A percentile compares a stretch with the other conserved stretches of the same genome.
Evolutionary conservation across 2,329 filamentous ascomycete genomes (phyloP).

Genomic region (Tympanopsis confertula): DNA sequence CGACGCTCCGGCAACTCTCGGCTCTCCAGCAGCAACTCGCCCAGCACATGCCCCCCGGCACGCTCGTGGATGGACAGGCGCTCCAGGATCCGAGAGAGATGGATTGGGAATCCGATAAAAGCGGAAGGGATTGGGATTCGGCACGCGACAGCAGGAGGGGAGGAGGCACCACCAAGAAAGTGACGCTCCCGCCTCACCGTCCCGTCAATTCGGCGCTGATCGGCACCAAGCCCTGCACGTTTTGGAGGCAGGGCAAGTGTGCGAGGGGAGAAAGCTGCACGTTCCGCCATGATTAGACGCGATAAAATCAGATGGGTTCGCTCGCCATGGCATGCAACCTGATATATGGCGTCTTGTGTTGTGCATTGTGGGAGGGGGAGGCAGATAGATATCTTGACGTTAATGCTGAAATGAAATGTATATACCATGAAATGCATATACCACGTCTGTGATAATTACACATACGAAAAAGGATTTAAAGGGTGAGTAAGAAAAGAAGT

Average conservation of each 20-base stretch:
- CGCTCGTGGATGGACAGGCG: too few species aligned
- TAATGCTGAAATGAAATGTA: too few species aligned
- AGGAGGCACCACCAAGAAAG: constrained; percentile 5
- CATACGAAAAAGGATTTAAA: too few species aligned
- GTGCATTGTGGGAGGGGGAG: too few species aligned
- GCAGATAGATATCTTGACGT: too few species aligned
- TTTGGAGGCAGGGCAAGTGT: constrained; percentile 61
- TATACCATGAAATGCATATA: too few species aligned
- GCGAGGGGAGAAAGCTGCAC: constrained; percentile 65
- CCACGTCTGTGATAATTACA: too few species aligned
- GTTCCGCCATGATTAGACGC: constrained; percentile 55
- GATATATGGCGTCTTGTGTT: too few species aligned
- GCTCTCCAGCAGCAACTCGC: background rate
- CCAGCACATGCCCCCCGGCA: too few species aligned
- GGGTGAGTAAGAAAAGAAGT: too few species aligned
- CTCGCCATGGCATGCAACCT: too few species aligned
- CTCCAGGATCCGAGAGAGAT: background rate
- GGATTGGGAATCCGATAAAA: background rate
- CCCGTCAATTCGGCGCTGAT: constrained; percentile 44
- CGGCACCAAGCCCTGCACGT: constrained; percentile 58
- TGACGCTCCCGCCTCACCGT: constrained; percentile 19
- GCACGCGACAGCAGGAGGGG: background rate
- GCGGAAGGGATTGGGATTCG: background rate
- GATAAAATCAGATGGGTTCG: too few species aligned
- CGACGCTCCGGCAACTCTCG: background rate